phyloP scores from a whole-genome alignment of 768 basidiomycete genomes.

The Tricholomella constricta region DNA sequence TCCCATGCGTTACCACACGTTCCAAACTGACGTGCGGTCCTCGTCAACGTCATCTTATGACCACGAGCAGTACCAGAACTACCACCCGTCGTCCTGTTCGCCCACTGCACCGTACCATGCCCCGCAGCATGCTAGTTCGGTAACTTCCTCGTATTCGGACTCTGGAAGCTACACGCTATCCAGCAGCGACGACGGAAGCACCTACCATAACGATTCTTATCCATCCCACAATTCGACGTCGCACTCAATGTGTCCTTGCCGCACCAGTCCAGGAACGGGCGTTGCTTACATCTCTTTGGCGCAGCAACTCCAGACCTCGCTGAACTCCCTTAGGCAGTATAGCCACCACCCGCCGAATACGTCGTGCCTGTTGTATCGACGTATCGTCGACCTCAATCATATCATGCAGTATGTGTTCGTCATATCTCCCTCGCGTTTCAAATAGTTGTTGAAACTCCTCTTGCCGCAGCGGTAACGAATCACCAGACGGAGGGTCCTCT shows the following conservation, averaged over 20 bases:
- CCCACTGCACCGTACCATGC: slow-evolving; percentile 28
- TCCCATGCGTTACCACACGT: slow-evolving; percentile 54
- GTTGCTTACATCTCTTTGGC: slow-evolving; percentile 62
- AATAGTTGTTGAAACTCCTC: slow-evolving; percentile 2
- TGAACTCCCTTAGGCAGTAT: slow-evolving; percentile 61
- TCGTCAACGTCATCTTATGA: slow-evolving; percentile 40
- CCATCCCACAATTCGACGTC: slow-evolving; percentile 33
- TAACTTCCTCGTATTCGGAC: slow-evolving; percentile 41
- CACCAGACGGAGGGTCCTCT: slow-evolving; percentile 46
- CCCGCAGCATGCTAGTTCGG: slow-evolving; percentile 23
- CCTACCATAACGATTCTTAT: slow-evolving; percentile 37
- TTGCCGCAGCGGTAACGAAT: slow-evolving; percentile 48
- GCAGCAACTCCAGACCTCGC: slow-evolving; percentile 62
- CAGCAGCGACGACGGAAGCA: slow-evolving; percentile 41
- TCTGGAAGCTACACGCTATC: slow-evolving; percentile 37
- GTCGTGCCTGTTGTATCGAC: slow-evolving; percentile 56
- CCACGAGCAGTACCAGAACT: slow-evolving; percentile 33
- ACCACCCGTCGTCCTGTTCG: slow-evolving; percentile 24
- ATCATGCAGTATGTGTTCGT: slow-evolving; percentile 62
- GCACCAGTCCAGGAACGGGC: slow-evolving; percentile 59
- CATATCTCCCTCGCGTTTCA: slow-evolving; percentile 1
- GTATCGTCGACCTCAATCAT: slow-evolving; percentile 61
- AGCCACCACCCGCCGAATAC: slow-evolving; percentile 56
- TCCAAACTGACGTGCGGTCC: slow-evolving; percentile 46
- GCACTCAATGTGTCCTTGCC: slow-evolving; percentile 58